phyloP scores from a whole-genome alignment of 2,329 filamentous ascomycete species.

The Berkeleyomyces rouxiae region DNA sequence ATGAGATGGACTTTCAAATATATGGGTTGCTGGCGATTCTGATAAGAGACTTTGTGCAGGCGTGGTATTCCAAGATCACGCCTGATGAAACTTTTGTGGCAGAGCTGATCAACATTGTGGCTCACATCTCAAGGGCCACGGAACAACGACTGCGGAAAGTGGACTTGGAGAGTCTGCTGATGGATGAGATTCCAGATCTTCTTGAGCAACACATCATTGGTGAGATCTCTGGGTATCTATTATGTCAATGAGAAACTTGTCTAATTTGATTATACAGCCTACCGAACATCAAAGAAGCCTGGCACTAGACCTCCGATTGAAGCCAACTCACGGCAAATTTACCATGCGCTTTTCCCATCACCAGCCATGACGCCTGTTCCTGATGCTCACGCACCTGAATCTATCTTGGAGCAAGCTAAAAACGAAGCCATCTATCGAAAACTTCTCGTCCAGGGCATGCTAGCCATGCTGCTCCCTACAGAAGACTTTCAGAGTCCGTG shows the following conservation, averaged over 20 bases:
- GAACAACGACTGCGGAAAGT: slow-evolving; percentile 73
- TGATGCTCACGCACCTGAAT: slow-evolving; percentile 31
- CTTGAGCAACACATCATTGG: slow-evolving; percentile 66
- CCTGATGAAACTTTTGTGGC: slow-evolving; percentile 75
- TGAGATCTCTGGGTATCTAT: slow-evolving; percentile 24
- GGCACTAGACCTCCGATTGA: slow-evolving; percentile 41
- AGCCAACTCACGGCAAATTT: slow-evolving; percentile 49
- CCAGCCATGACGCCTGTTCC: slow-evolving; percentile 68
- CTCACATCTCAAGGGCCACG: slow-evolving; percentile 73
- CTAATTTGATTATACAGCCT: slow-evolving; percentile 35
- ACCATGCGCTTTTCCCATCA: slow-evolving; percentile 70
- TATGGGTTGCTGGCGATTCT: slow-evolving; percentile 79
- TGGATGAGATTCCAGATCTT: slow-evolving; percentile 77
- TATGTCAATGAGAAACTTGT: background rate
- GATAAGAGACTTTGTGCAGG: slow-evolving; percentile 75
- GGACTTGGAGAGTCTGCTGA: slow-evolving; percentile 63
- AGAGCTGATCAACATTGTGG: slow-evolving; percentile 78
- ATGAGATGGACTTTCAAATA: slow-evolving; percentile 81
- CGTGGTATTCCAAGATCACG: slow-evolving; percentile 88
- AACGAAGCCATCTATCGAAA: slow-evolving; percentile 78
- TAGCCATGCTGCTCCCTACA: slow-evolving; percentile 74
- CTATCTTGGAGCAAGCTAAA: slow-evolving; percentile 44
- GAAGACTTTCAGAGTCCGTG: slow-evolving; percentile 84
- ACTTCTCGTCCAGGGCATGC: slow-evolving; percentile 63
- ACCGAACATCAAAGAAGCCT: slow-evolving; percentile 48